Conservation (phyloP, 2,329 filamentous ascomycete genomes). For the Aureobasidium subglaciale region DNA sequence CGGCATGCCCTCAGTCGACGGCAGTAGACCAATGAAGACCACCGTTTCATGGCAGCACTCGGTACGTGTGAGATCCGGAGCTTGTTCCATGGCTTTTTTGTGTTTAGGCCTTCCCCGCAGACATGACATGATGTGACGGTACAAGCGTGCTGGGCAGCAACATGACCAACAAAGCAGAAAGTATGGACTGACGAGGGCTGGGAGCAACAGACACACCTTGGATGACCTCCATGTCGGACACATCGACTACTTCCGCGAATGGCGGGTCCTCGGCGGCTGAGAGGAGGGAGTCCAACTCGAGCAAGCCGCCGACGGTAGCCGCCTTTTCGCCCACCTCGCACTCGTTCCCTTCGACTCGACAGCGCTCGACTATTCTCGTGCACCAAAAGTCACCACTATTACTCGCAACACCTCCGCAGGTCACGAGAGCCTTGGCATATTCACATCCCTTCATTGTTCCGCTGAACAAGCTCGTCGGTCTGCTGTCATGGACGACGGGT, state of each 20-base stretch:
- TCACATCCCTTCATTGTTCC: conserved; percentile 91
- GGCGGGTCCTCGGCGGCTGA: conserved; percentile 30
- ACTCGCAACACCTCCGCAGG: conserved; percentile 85
- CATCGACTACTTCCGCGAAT: conserved; percentile 31
- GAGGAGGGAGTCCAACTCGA: conserved; percentile 23
- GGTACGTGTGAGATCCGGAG: neutral
- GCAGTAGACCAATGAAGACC: neutral
- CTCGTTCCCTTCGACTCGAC: conserved; percentile 54
- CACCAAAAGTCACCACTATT: conserved; percentile 94
- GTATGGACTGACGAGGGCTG: conserved; percentile 17
- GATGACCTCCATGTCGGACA: conserved; percentile 47
- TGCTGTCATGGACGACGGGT: conserved; percentile 87
- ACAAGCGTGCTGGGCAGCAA: conserved; percentile 7
- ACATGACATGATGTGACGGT: neutral
- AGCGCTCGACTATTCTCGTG: conserved; percentile 84
- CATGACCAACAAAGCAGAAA: neutral
- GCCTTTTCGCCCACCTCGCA: conserved; percentile 81
- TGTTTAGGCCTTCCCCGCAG: conserved; percentile 2
- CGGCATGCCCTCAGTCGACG: neutral
- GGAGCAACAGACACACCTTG: conserved; percentile 38
- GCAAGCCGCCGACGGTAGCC: conserved; percentile 62
- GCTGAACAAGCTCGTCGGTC: conserved; percentile 73
- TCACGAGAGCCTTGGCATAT: conserved; percentile 89
- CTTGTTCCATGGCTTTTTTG: neutral
- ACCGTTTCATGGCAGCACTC: conserved; percentile 9